Conservation (phyloP, 2,329 filamentous ascomycete species). For the Monosporascus sp. region DNA sequence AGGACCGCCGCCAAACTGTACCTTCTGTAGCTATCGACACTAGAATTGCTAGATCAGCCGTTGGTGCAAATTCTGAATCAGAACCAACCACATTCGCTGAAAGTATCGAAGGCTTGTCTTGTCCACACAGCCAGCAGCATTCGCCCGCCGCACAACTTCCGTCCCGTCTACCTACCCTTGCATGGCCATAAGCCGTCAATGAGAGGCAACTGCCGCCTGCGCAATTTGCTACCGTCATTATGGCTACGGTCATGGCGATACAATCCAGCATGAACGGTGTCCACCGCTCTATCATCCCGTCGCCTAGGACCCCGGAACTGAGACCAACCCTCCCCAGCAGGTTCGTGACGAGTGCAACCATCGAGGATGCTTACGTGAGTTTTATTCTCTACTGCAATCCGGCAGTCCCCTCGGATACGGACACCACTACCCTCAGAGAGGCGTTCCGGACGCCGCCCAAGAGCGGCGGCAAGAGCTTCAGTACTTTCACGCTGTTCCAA, state of each 20-base stretch:
- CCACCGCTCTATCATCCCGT: slow-evolving; percentile 22
- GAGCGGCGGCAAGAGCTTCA: slow-evolving; percentile 83
- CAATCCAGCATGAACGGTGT: slow-evolving; percentile 20
- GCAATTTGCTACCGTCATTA: slow-evolving; percentile 14
- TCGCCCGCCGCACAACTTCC: not conserved
- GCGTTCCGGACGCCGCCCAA: slow-evolving; percentile 76
- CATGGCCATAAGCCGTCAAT: not conserved
- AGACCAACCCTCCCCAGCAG: slow-evolving; percentile 54
- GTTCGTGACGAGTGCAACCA: slow-evolving; percentile 61
- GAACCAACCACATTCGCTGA: not conserved
- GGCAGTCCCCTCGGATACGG: slow-evolving; percentile 61
- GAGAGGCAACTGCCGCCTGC: slow-evolving; percentile 3
- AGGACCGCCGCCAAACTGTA: not conserved
- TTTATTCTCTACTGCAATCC: slow-evolving; percentile 94
- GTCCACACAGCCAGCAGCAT: not conserved
- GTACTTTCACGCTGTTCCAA: slow-evolving; percentile 69
- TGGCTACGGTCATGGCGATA: slow-evolving; percentile 26
- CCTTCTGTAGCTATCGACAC: not conserved
- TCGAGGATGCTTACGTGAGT: slow-evolving; percentile 75
- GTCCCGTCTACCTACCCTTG: not conserved
- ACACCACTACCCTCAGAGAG: slow-evolving; percentile 66
- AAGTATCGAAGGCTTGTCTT: too few species aligned
- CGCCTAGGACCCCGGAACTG: slow-evolving; percentile 19
- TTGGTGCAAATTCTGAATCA: not conserved
- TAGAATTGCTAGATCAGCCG: not conserved